Conservation (phyloP, 108 stramenopile genomes). For the Ochromonas danica region DNA sequence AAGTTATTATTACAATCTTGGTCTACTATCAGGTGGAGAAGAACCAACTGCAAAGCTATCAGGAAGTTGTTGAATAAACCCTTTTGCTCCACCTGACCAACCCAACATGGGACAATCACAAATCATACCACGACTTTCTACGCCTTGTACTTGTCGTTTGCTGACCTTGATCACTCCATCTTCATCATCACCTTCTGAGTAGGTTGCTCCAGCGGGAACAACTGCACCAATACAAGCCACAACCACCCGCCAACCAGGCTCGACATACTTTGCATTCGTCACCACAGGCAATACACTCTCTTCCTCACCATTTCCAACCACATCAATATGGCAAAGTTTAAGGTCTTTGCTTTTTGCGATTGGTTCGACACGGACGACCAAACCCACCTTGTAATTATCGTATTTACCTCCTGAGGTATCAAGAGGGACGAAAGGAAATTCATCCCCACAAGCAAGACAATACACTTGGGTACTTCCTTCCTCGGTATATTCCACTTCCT, state of each 20-base stretch:
- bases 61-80: not conserved
- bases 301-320: not conserved
- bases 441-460: not conserved
- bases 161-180: not conserved
- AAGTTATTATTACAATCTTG: not conserved
- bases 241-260: constrained; percentile 9
- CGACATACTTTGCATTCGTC: constrained; percentile 29
- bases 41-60: constrained; percentile 1
- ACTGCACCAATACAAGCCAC: constrained; percentile 11
- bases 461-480: not conserved
- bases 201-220: constrained; percentile 3
- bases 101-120: constrained; percentile 15
- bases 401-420: not conserved
- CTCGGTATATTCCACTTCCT: not conserved
- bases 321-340: not conserved
- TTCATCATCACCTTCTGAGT: not conserved
- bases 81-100: constrained; percentile 28
- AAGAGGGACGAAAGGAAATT: not conserved
- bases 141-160: not conserved
- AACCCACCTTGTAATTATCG: not conserved
- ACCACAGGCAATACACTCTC: not conserved
- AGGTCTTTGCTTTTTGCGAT: not conserved
- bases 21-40: not conserved
- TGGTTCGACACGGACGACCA: not conserved
- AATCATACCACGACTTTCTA: constrained; percentile 19